Evolutionary conservation across 495 filamentous ascomycete genomes (phyloP), one percentile per base, ranked within the genome.

Genomic region (Penicillium paradoxum): DNA sequence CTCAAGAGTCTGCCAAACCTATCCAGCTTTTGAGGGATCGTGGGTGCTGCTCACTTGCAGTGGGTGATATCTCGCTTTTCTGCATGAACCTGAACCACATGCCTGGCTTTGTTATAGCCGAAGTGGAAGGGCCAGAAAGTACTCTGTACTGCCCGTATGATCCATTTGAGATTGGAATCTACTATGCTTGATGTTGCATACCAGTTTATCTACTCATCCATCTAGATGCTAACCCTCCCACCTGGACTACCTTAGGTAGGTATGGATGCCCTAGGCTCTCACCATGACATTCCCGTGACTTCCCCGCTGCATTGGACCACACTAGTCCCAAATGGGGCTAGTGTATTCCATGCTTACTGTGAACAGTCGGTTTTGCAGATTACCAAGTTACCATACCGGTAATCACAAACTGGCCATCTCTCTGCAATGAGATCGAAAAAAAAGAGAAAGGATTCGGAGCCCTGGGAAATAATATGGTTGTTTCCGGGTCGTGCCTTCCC

Each of bases 241-340:
- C 29, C 42, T 37, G 18, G 43, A 39, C 17, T 51, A 33, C 56
- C 41, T 7, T 27, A 7, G 24, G 24, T 27, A 27, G 24, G 24
- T 24, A 46, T 13, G 30, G 53, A 42, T 50, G 49, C 37, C 43
- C 18, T 22, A 21, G 43, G 43, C 43, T 17, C 21, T 33, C 18
- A n/a, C n/a, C 10, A 36, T 48, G 54, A 14, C 36, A 45, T 51
- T 62, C 43, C 54, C 51, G 58, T 65, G 59, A 67, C 54, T 39
- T 37, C 52, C 14, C 34, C 59, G 55, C 34, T n/a, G 34, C 39
- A 50, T 49, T 52, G 50, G 45, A 36, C 41, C 39, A 29, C 32
- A 19, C 62, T 62, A 62, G 43, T 49, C 53, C 51, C 0, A 5
- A 44, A 27, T 6, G 2, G 36, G 54, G n/a, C 44, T 65, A 59